Evolutionary conservation across 495 filamentous ascomycete genomes (phyloP), one percentile per base, ranked within the genome.

Genomic region (Cryomyces minteri): DNA sequence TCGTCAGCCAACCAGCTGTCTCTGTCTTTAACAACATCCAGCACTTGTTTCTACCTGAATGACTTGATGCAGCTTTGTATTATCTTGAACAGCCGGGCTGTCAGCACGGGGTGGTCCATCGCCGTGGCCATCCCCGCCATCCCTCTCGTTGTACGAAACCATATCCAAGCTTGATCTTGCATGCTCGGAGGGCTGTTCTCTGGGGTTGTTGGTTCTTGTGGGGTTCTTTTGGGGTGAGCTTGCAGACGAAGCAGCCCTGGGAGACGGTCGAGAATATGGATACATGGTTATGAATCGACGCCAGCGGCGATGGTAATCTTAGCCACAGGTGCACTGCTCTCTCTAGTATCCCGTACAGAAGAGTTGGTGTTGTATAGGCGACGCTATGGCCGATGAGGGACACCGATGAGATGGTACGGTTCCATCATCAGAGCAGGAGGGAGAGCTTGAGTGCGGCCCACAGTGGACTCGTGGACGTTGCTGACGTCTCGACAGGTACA

Each of bases 51-150:
- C 39, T 71, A 90, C 87, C 72, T 88, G 81, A 51, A 94, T 79
- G 51, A 94, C 84, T 67, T 94, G 87, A 55, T 84, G 86, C 49
- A 93, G 66, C 59, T 86, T 88, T 32, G 37, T 50, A 25, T 39
- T 54, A 45, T 52, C 51, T 39, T 39, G 43, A 6, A 25, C 40
- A 18, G 43, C 44, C 5, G 11, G 31, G 30, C 14, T 40, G 45
- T 46, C 54, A 37, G 34, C 44, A 6, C 36, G 37, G 39, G 29
- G 30, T 11, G 34, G 37, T 7, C 34, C 12, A 37, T 47, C 49
- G 6, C 8, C 31, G 30, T 41, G 12, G 28, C 39, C 36, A 41
- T 47, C 45, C 5, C 39, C 46, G 6, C 46, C 48, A 32, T 44
- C 43, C 44, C 48, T 50, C 43, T 54, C 54, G 6, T 54, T 45